These are phyloP conservation scores for Nothomitra cinnamomea DNA, from an alignment of 2,329 filamentous ascomycete species.

Conservation along the genomic window DNA sequence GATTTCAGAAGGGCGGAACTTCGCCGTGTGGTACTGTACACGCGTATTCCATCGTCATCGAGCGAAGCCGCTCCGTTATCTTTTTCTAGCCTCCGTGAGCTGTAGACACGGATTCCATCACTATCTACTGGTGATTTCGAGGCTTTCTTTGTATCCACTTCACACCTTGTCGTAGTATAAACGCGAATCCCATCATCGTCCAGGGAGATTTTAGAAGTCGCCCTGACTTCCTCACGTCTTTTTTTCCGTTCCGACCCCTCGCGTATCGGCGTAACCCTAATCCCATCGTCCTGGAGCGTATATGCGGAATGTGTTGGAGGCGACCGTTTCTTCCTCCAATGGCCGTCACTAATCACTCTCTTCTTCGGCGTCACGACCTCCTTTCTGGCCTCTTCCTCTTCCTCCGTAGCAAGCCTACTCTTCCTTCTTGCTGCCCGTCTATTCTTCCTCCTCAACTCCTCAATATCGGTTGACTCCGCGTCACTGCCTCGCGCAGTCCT, in stretches of 20 bases:
- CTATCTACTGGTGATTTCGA: slow-evolving; percentile 12
- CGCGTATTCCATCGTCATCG: slow-evolving; percentile 17
- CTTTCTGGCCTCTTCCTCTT: slow-evolving; percentile 9
- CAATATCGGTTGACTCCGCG: slow-evolving; percentile 18
- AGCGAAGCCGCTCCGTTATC: slow-evolving; percentile 8
- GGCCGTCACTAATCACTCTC: slow-evolving; percentile 80
- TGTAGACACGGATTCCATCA: slow-evolving; percentile 16
- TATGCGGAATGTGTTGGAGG: slow-evolving; percentile 11
- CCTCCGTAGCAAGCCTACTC: slow-evolving; percentile 6
- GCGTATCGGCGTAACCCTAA: slow-evolving; percentile 26
- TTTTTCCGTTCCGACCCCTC: slow-evolving; percentile 9
- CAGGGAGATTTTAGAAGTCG: not conserved
- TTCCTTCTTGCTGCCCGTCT: slow-evolving; percentile 17
- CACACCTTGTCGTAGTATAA: slow-evolving; percentile 10
- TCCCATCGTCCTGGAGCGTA: slow-evolving; percentile 23
- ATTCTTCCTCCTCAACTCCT: slow-evolving; percentile 17
- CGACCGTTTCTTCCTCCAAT: slow-evolving; percentile 34
- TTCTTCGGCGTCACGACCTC: slow-evolving; percentile 50
- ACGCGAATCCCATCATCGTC: slow-evolving; percentile 21
- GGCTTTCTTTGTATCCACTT: slow-evolving; percentile 6
- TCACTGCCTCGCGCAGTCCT: slow-evolving; percentile 23
- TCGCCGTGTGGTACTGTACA: not conserved
- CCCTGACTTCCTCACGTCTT: not conserved
- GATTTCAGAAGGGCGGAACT: not conserved
- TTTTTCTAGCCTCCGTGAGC: slow-evolving; percentile 5